A percentile compares a stretch with the other conserved stretches of the same genome.
Conservation (phyloP, 1,284 basidiomycete genomes). For the Cryptococcus deneoformans region DNA sequence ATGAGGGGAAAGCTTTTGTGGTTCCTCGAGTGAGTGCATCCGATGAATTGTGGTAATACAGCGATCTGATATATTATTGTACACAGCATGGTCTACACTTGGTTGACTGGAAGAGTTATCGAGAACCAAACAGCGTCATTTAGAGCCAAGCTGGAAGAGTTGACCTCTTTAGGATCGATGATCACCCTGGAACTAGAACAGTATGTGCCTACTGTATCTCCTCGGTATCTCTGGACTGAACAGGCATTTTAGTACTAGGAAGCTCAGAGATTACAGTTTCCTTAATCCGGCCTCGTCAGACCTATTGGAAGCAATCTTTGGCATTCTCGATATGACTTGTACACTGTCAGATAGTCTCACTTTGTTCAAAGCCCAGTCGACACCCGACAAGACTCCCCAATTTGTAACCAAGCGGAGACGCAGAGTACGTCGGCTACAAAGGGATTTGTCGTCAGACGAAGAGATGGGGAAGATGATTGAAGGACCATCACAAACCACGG, state of each 20-base stretch:
- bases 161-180: conserved; percentile 70
- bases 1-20: conserved; percentile 71
- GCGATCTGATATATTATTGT: neutral
- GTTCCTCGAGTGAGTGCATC: conserved; percentile 71
- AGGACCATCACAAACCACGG: neutral
- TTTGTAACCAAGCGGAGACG: conserved; percentile 53
- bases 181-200: conserved; percentile 67
- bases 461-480: conserved; percentile 29
- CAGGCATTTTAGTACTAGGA: conserved; percentile 56
- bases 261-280: conserved; percentile 63
- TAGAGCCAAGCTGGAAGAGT: conserved; percentile 57
- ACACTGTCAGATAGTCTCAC: conserved; percentile 64
- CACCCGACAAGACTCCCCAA: neutral
- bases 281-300: conserved; percentile 63
- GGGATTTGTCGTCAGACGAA: conserved; percentile 54
- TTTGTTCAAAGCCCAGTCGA: conserved; percentile 46
- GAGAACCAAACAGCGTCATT: conserved; percentile 6
- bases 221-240: neutral
- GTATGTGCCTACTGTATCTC: conserved; percentile 48
- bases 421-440: conserved; percentile 56
- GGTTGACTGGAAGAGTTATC: conserved; percentile 68
- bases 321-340: conserved; percentile 69
- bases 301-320: conserved; percentile 62
- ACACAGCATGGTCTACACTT: conserved; percentile 64
- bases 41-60: neutral